These are phyloP conservation scores for Wickerhamiella spandovensis DNA, from an alignment of 805 yeast species.

Conservation along the genomic window DNA sequence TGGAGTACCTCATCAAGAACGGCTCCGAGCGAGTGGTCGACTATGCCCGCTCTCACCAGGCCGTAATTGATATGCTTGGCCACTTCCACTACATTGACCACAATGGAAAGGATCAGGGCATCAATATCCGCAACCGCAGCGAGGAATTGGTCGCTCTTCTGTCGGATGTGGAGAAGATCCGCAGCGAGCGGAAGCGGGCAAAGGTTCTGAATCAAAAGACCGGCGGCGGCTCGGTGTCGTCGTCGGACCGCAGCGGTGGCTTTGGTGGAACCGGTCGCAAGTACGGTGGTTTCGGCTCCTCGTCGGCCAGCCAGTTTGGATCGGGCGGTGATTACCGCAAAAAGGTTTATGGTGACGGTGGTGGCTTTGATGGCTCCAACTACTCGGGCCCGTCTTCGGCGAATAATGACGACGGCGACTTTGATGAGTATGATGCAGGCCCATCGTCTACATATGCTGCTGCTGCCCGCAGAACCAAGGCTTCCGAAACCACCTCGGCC, in stretches of 20 bases:
- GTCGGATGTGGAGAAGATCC: slow-evolving; percentile 60
- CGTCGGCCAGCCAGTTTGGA: slow-evolving; percentile 17
- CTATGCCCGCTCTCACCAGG: slow-evolving; percentile 75
- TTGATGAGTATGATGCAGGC: slow-evolving; percentile 26
- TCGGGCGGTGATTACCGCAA: slow-evolving; percentile 23
- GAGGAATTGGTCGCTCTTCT: slow-evolving; percentile 59
- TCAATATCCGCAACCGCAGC: slow-evolving; percentile 85
- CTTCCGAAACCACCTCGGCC: neutral
- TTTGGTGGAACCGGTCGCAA: slow-evolving; percentile 22
- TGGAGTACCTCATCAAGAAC: slow-evolving; percentile 81
- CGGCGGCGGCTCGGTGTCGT: slow-evolving; percentile 20
- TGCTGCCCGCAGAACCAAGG: neutral
- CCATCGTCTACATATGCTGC: neutral
- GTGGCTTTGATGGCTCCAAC: slow-evolving; percentile 26
- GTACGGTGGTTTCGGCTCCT: slow-evolving; percentile 25
- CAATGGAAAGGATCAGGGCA: slow-evolving; percentile 91
- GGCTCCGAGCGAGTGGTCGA: slow-evolving; percentile 94
- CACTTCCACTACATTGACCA: slow-evolving; percentile 89
- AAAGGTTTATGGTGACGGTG: slow-evolving; percentile 31
- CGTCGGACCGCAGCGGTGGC: slow-evolving; percentile 30
- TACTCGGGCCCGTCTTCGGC: slow-evolving; percentile 18
- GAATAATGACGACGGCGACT: slow-evolving; percentile 25
- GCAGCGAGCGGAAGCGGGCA: slow-evolving; percentile 84
- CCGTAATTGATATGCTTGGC: slow-evolving; percentile 74
- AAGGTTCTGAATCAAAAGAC: slow-evolving; percentile 71